Base-by-base conservation (phyloP, 2,329 filamentous ascomycete genomes). In the Arachnomyces sp. region DNA sequence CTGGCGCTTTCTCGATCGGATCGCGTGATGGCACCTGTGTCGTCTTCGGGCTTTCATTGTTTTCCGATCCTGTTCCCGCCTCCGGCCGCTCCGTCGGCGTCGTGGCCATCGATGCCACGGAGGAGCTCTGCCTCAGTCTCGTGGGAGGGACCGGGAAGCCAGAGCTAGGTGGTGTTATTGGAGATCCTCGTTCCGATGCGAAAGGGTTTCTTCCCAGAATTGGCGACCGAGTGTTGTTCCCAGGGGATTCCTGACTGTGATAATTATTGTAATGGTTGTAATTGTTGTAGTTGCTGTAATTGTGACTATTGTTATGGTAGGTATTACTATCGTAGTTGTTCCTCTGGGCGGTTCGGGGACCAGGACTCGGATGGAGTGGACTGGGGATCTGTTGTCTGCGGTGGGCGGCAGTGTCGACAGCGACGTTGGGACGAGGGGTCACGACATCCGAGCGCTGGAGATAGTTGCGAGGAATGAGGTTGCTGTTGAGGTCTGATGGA, bases 381-480 rank as follows among this genome's bases (percentile, higher is more conserved):
- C 52, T 59, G 14, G 55, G 53, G 33, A 48, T 51, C 39, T 51
- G 51, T 46, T 58, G 51, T 46, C 58, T 56, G 47, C 53, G 52
- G 43, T 52, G 48, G 25, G 43, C 48, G 45, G 50, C 33, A 33
- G 44, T 37, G 43, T 40, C 37, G 32, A 44, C 41, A 40, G 39
- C 43, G 52, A 50, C 37, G 38, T 44, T 48, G 18, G 52, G 44
- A 44, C 46, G 52, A 39, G 49, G 43, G 37, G 45, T 36, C 43
- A 50, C 50, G 31, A 39, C 47, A 43, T 61, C 52, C 33, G 57
- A 51, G 46, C 54, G 54, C 39, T 55, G 45, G 46, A 61, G 38
- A 47, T 60, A 61, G 47, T 64, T 58, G 40, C 60, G 55, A 38
- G 61, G 54, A 38, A 62, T 60, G 28, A 63, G 47, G 46, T 54